phyloP scores from a whole-genome alignment of 2,329 filamentous ascomycete species.

The Colletotrichum spinosum region DNA sequence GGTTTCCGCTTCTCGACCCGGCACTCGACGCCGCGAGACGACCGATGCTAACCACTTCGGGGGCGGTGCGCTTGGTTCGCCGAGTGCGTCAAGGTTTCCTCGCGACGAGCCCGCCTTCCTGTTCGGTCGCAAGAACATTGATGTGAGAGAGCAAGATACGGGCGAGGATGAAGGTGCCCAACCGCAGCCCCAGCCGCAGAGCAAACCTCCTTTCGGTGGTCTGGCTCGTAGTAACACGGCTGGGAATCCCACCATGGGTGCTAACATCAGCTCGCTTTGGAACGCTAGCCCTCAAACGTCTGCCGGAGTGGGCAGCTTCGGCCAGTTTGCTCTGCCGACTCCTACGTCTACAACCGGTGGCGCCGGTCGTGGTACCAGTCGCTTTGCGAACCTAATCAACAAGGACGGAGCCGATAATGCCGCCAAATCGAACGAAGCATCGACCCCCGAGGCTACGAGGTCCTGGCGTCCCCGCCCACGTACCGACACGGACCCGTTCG shows the following conservation, averaged over 20 bases:
- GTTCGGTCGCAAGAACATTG: constrained; percentile 65
- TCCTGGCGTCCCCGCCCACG: constrained; percentile 71
- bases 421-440: constrained; percentile 60
- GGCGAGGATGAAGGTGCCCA: constrained; percentile 58
- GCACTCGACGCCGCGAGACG: constrained; percentile 85
- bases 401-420: constrained; percentile 80
- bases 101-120: constrained; percentile 73
- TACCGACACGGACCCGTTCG: constrained; percentile 82
- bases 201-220: constrained; percentile 55
- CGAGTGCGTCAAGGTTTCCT: constrained; percentile 68
- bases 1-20: constrained; percentile 76
- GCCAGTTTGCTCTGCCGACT: constrained; percentile 81
- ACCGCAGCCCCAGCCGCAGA: constrained; percentile 42
- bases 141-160: constrained; percentile 59
- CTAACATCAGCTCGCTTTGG: constrained; percentile 57
- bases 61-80: constrained; percentile 67
- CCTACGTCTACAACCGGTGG: constrained; percentile 66
- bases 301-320: constrained; percentile 83
- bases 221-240: constrained; percentile 67
- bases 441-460: constrained; percentile 50
- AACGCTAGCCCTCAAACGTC: constrained; percentile 42
- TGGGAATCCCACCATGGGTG: constrained; percentile 58
- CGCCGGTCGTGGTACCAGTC: constrained; percentile 80
- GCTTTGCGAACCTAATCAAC: constrained; percentile 85
- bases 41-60: constrained; percentile 74